Evolutionary conservation across 352 stramenopile species (phyloP).

Genomic region (Phytophthora syringae): DNA sequence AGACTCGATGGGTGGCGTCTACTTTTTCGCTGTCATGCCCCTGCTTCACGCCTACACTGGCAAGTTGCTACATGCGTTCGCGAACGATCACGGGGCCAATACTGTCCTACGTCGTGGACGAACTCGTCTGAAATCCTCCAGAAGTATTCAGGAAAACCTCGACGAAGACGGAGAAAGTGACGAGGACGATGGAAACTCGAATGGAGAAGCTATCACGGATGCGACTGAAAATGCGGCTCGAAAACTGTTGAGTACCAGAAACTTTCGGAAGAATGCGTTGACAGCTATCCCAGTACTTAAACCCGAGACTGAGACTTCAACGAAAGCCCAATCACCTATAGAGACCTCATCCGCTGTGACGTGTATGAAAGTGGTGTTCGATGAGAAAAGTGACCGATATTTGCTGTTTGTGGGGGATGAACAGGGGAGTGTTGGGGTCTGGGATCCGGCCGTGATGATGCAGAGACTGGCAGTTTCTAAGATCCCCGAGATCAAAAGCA

Average conservation of each 20-base stretch:
- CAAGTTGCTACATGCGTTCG: conserved; percentile 60
- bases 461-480: conserved; percentile 53
- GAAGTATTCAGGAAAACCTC: conserved; percentile 3
- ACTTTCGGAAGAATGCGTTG: conserved; percentile 31
- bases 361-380: conserved; percentile 60
- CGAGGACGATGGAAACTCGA: not conserved
- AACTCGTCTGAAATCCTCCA: conserved; percentile 9
- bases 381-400: conserved; percentile 50
- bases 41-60: conserved; percentile 52
- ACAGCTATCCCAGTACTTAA: conserved; percentile 13
- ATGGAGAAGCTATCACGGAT: conserved; percentile 41
- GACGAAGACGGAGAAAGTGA: conserved; percentile 23
- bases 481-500: conserved; percentile 69
- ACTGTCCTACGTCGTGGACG: not conserved
- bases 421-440: conserved; percentile 50
- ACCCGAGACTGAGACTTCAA: not conserved
- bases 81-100: conserved; percentile 43
- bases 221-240: conserved; percentile 37
- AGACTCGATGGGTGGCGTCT: conserved; percentile 55
- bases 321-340: conserved; percentile 7
- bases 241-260: conserved; percentile 39
- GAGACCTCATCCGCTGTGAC: conserved; percentile 41
- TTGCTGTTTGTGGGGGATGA: conserved; percentile 73
- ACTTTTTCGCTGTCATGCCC: conserved; percentile 64
- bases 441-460: conserved; percentile 60